A percentile compares a stretch with the other conserved stretches of the same genome.
Conservation (phyloP, 176 grass and related monocot species). For the Zoysia pacifica region DNA sequence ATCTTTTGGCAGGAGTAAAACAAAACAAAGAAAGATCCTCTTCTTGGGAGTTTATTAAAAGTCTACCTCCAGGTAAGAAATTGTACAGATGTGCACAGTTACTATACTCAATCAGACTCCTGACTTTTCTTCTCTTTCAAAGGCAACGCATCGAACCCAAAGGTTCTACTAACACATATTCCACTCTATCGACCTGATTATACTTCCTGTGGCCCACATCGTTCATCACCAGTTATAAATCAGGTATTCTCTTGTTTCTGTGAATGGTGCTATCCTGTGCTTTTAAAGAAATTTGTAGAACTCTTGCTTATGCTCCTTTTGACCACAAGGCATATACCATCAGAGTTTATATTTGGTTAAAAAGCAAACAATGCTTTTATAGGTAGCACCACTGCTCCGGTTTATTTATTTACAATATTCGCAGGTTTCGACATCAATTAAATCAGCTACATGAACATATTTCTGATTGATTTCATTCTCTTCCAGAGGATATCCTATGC, state of each 20-base stretch:
- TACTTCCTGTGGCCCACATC: constrained; percentile 77
- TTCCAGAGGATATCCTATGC: constrained; percentile 77
- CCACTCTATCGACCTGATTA: constrained; percentile 82
- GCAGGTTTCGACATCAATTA: constrained; percentile 11
- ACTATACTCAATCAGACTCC: constrained; percentile 16
- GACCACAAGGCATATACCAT: neutral
- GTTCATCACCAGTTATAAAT: constrained; percentile 88
- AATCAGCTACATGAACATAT: constrained; percentile 1
- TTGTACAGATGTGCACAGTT: constrained; percentile 29
- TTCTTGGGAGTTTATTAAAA: constrained; percentile 88
- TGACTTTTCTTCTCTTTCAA: constrained; percentile 44
- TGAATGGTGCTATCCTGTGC: constrained; percentile 17
- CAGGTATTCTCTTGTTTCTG: constrained; percentile 57
- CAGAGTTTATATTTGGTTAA: neutral
- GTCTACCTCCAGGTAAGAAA: constrained; percentile 61
- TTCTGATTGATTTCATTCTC: constrained; percentile 45
- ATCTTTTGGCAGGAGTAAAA: constrained; percentile 60
- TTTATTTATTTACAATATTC: constrained; percentile 6
- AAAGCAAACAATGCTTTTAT: constrained; percentile 4
- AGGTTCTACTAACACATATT: constrained; percentile 88
- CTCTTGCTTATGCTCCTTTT: constrained; percentile 22
- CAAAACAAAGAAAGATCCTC: constrained; percentile 71
- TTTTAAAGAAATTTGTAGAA: constrained; percentile 11
- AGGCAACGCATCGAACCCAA: constrained; percentile 68
- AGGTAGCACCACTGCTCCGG: neutral